phyloP scores from a whole-genome alignment of 495 filamentous ascomycete species.

The Elasticomyces elasticus region DNA sequence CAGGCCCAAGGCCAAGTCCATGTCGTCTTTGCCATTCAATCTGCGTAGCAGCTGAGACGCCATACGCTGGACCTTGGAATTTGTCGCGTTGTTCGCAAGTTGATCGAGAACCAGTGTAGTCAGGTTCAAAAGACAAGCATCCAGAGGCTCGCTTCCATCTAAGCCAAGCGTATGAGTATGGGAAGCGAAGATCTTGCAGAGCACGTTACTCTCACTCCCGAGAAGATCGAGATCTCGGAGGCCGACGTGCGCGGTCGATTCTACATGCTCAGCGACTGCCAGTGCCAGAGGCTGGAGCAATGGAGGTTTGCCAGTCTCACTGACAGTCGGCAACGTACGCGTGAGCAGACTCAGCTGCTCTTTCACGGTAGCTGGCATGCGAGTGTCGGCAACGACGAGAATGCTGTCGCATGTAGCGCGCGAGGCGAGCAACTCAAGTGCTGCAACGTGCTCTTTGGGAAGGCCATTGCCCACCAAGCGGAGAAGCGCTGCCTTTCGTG shows the following conservation, averaged over 20 bases:
- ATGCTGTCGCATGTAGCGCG: neutral
- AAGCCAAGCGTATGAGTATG: conserved; percentile 1
- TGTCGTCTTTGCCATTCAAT: neutral
- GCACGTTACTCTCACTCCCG: neutral
- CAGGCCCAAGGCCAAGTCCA: neutral
- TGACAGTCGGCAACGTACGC: neutral
- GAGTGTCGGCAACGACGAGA: neutral
- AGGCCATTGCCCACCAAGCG: neutral
- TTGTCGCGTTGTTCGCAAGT: neutral
- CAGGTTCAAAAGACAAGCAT: neutral
- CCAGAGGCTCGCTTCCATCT: neutral
- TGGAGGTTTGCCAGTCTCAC: neutral
- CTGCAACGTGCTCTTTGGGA: neutral
- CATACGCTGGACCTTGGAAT: neutral
- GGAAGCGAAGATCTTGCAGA: conserved; percentile 1
- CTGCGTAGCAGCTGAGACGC: neutral
- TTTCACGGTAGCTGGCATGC: neutral
- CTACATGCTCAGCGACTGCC: neutral
- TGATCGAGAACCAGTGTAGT: neutral
- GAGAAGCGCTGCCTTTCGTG: neutral
- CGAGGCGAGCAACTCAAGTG: neutral
- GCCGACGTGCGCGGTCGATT: conserved; percentile 39
- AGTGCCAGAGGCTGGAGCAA: neutral
- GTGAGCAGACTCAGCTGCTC: neutral
- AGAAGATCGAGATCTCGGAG: conserved; percentile 24